Conservation (phyloP, 1,284 basidiomycete genomes). For the Trichosporon coremiiforme region DNA sequence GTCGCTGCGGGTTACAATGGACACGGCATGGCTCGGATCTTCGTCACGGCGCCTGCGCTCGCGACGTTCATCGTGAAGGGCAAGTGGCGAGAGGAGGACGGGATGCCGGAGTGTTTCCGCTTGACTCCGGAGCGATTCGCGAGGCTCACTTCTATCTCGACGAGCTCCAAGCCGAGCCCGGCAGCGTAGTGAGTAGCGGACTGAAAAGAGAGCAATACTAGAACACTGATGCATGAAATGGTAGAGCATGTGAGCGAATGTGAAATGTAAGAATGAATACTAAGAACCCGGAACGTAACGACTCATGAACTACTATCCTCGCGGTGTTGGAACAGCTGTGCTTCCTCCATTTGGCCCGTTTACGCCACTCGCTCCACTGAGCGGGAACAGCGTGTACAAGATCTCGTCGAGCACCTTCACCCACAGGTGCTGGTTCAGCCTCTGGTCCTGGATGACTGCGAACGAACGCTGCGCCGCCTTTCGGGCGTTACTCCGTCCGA, state of each 20-base stretch:
- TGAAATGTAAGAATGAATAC: not conserved
- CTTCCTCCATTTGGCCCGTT: too few species aligned
- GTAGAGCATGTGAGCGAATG: not conserved
- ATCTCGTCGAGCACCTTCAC: conserved; percentile 88
- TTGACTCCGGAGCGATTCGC: conserved; percentile 39
- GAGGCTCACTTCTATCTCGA: conserved; percentile 19
- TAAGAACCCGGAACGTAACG: not conserved
- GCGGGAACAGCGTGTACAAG: conserved; percentile 21
- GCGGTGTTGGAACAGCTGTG: too few species aligned
- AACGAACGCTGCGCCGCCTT: conserved; percentile 88
- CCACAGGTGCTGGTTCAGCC: conserved; percentile 87
- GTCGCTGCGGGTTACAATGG: conserved; percentile 49
- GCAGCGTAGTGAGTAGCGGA: not conserved
- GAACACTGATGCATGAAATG: not conserved
- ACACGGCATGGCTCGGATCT: conserved; percentile 53
- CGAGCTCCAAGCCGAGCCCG: not conserved
- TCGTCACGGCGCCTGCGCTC: conserved; percentile 48
- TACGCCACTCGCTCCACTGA: not conserved
- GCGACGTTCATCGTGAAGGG: conserved; percentile 40
- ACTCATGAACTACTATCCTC: not conserved
- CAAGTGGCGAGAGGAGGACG: conserved; percentile 41
- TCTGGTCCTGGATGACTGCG: conserved; percentile 84
- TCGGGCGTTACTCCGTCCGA: conserved; percentile 88
- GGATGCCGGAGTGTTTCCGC: conserved; percentile 43
- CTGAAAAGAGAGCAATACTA: not conserved